A percentile compares a stretch with the other conserved stretches of the same genome.
Conservation (phyloP, 495 filamentous ascomycete species). For the Hypoxylon fragiforme region DNA sequence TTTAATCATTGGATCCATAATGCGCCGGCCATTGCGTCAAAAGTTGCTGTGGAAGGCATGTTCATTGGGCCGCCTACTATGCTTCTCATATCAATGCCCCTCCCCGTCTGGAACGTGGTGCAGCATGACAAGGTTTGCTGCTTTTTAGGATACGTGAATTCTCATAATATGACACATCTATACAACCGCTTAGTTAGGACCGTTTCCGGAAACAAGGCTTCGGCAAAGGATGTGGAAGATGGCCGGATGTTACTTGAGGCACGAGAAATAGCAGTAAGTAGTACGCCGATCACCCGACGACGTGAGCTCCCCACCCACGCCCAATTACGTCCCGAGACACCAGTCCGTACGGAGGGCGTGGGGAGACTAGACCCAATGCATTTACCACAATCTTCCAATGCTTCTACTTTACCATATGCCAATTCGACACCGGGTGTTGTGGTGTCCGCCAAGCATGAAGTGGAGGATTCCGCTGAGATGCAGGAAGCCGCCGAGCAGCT, state of each 20-base stretch:
- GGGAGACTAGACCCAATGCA: slow-evolving; percentile 28
- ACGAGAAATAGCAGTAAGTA: slow-evolving; percentile 37
- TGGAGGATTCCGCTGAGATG: slow-evolving; percentile 62
- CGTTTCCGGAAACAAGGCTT: slow-evolving; percentile 40
- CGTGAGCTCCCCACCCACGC: slow-evolving; percentile 32
- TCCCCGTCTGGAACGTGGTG: slow-evolving; percentile 57
- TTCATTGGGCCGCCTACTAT: slow-evolving; percentile 61
- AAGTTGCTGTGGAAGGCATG: slow-evolving; percentile 60
- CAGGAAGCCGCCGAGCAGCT: slow-evolving; percentile 62
- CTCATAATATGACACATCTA: slow-evolving; percentile 60
- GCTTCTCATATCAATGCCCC: slow-evolving; percentile 60
- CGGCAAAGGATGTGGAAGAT: slow-evolving; percentile 53
- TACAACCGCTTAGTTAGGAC: slow-evolving; percentile 56
- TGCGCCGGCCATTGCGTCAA: slow-evolving; percentile 50
- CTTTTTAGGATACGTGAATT: slow-evolving; percentile 58
- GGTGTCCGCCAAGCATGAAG: slow-evolving; percentile 49
- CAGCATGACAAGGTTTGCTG: slow-evolving; percentile 61
- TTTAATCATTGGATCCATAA: slow-evolving; percentile 61
- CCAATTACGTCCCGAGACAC: slow-evolving; percentile 39
- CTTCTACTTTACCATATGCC: slow-evolving; percentile 27
- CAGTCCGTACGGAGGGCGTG: slow-evolving; percentile 35
- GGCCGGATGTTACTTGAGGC: slow-evolving; percentile 53
- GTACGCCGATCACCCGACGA: slow-evolving; percentile 34
- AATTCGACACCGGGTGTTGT: slow-evolving; percentile 25
- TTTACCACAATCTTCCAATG: slow-evolving; percentile 20